phyloP scores from a whole-genome alignment of 106 monocot genomes.

The Dactylorhiza incarnata region DNA sequence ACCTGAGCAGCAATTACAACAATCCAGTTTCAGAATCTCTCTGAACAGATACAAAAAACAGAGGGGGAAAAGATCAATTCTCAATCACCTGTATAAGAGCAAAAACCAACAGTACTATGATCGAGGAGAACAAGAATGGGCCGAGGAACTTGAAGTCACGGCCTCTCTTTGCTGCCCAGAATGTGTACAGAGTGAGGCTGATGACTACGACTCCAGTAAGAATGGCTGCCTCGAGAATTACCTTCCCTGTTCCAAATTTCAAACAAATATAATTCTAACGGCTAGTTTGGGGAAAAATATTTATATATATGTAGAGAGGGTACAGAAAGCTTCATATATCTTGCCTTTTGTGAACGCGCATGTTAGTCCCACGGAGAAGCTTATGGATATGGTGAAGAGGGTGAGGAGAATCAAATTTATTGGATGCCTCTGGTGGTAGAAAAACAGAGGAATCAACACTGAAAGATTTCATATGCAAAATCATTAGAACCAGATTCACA shows the following conservation, averaged over 20 bases:
- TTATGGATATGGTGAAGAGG: constrained; percentile 56
- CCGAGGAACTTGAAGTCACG: constrained; percentile 48
- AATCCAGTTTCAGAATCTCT: neutral
- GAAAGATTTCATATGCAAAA: neutral
- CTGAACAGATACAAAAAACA: neutral
- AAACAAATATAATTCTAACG: neutral
- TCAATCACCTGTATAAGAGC: constrained; percentile 39
- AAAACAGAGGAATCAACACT: constrained; percentile 66
- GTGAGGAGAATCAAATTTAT: constrained; percentile 59
- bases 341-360: constrained; percentile 75
- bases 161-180: constrained; percentile 42
- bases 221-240: constrained; percentile 48
- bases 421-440: constrained; percentile 57
- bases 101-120: constrained; percentile 36
- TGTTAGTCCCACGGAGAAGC: constrained; percentile 61
- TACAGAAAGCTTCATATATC: neutral
- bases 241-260: constrained; percentile 31
- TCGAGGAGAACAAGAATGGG: constrained; percentile 35
- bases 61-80: neutral
- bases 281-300: too few relatives aligned
- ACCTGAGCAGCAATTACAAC: constrained; percentile 6
- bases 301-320: neutral
- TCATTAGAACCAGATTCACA: too few relatives aligned
- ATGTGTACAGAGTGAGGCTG: constrained; percentile 51
- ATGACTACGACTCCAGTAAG: constrained; percentile 39